Conservation (phyloP, 257 asterid genomes). For the Prunella vulgaris region DNA sequence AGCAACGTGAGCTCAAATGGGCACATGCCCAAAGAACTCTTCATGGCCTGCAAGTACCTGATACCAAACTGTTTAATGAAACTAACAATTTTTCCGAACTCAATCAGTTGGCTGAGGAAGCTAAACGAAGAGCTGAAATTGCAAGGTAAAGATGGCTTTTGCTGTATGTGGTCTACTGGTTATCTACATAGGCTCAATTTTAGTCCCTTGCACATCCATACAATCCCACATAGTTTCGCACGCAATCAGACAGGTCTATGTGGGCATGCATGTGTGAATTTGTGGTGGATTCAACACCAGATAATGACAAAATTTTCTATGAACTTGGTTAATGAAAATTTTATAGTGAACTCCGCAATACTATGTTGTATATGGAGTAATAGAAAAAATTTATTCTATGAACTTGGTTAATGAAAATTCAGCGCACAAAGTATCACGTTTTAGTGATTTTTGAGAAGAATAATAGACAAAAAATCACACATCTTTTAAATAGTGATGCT, state of each 20-base stretch:
- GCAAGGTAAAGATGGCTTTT: conserved; percentile 44
- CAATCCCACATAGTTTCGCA: no score
- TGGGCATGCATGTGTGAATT: background rate
- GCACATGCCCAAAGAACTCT: conserved; percentile 88
- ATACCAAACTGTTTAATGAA: conserved; percentile 62
- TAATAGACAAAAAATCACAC: no score
- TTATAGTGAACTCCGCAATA: no score
- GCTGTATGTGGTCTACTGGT: background rate
- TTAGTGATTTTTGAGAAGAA: no score
- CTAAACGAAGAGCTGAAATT: conserved; percentile 81
- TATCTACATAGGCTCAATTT: background rate
- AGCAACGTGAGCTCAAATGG: conserved; percentile 85
- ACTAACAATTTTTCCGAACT: conserved; percentile 64
- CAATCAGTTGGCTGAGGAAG: conserved; percentile 85
- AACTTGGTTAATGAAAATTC: no score
- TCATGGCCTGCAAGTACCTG: conserved; percentile 82
- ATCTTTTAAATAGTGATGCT: no score
- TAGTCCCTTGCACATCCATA: background rate
- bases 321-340: no score
- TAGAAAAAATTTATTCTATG: no score
- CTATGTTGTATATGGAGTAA: no score
- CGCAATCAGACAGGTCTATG: no score
- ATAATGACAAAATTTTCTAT: no score
- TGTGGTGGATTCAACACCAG: background rate
- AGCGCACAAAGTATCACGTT: no score